Conservation (phyloP, 2,329 filamentous ascomycete species). For the Verticillium alfalfae region DNA sequence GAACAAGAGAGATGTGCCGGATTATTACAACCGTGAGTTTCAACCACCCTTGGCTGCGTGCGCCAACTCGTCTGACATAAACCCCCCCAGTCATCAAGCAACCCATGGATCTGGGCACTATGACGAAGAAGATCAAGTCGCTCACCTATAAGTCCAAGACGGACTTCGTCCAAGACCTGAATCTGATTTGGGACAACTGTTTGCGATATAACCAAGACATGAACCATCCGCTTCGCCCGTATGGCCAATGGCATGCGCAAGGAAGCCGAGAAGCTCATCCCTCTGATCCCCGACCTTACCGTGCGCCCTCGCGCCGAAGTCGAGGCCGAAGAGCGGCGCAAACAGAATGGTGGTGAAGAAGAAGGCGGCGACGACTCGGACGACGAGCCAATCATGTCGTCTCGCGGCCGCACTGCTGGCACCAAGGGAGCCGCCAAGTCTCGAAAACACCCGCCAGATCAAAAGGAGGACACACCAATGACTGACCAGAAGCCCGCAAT, state of each 20-base stretch:
- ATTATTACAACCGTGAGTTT: slow-evolving; percentile 81
- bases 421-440: slow-evolving; percentile 75
- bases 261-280: slow-evolving; percentile 93
- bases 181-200: slow-evolving; percentile 96
- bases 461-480: slow-evolving; percentile 73
- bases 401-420: slow-evolving; percentile 81
- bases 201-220: slow-evolving; percentile 91
- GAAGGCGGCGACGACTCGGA: slow-evolving; percentile 88
- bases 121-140: slow-evolving; percentile 94
- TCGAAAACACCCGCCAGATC: slow-evolving; percentile 66
- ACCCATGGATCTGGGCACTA: slow-evolving; percentile 94
- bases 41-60: neutral
- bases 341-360: slow-evolving; percentile 79
- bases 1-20: slow-evolving; percentile 93
- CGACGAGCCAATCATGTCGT: slow-evolving; percentile 97
- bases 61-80: slow-evolving; percentile 14
- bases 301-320: slow-evolving; percentile 91
- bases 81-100: slow-evolving; percentile 73
- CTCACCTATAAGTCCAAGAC: slow-evolving; percentile 80
- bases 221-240: slow-evolving; percentile 75
- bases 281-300: slow-evolving; percentile 86
- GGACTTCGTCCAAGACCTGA: slow-evolving; percentile 90
- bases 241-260: slow-evolving; percentile 96
- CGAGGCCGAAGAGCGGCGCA: slow-evolving; percentile 78
- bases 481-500: slow-evolving; percentile 69